Conservation (phyloP, 2,329 filamentous ascomycete genomes). For the Tolypocladium tropicale region DNA sequence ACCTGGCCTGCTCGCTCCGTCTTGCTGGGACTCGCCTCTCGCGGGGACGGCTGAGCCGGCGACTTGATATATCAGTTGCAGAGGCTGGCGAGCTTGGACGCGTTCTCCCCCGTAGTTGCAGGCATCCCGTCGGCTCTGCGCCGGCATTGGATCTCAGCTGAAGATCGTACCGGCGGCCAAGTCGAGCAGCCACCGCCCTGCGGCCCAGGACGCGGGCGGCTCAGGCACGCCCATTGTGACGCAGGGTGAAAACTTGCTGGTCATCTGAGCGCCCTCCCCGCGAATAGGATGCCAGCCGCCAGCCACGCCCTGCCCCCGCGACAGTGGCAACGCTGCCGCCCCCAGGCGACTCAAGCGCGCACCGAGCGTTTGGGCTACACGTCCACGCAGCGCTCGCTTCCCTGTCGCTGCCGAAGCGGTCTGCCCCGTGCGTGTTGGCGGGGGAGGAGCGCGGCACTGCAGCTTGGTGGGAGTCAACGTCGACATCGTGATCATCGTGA, state of each 20-base stretch:
- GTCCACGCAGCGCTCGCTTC: background rate
- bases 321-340: background rate
- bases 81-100: background rate
- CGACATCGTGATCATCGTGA: background rate
- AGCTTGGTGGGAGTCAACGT: background rate
- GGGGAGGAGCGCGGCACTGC: background rate
- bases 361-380: background rate
- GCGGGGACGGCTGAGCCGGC: background rate
- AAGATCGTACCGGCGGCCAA: background rate
- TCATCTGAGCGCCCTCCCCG: conserved; percentile 3
- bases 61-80: background rate
- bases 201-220: background rate
- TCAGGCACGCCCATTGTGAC: background rate
- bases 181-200: background rate
- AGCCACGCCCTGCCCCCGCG: background rate
- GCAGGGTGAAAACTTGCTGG: background rate
- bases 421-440: too few species aligned
- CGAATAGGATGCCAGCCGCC: conserved; percentile 1
- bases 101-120: background rate
- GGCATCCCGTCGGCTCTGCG: background rate
- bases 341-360: background rate
- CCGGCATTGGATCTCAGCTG: background rate
- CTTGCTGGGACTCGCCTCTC: conserved; percentile 3
- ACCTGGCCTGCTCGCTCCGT: conserved; percentile 1
- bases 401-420: too few species aligned